Evolutionary conservation across 2,329 filamentous ascomycete species (phyloP).

Genomic region (Diaporthe humulicola): DNA sequence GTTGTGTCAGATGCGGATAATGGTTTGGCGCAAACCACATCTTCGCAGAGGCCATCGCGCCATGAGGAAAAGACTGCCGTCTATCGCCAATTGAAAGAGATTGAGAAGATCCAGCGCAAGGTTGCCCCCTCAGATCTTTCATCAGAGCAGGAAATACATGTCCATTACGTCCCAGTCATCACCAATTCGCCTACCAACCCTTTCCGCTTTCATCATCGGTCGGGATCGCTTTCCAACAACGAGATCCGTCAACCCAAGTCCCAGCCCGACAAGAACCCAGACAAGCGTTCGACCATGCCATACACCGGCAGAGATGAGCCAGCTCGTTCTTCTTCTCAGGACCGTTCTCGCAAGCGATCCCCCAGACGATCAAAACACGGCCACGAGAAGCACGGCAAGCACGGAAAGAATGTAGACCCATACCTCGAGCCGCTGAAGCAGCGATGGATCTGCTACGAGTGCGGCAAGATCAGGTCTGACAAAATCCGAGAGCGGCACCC

Average conservation of each 20-base stretch:
- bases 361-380: constrained; percentile 33
- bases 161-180: constrained; percentile 36
- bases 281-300: constrained; percentile 25
- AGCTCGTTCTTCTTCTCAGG: constrained; percentile 2
- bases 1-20: constrained; percentile 33
- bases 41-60: constrained; percentile 3
- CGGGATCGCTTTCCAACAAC: not conserved
- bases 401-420: constrained; percentile 34
- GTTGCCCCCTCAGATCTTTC: constrained; percentile 30
- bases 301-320: not conserved
- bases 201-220: not conserved
- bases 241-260: constrained; percentile 20
- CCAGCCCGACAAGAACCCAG: not conserved
- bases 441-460: constrained; percentile 57
- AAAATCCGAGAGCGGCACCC: constrained; percentile 54
- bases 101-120: constrained; percentile 33
- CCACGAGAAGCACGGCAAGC: constrained; percentile 36
- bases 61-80: not conserved
- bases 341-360: constrained; percentile 14
- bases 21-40: not conserved
- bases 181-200: constrained; percentile 33
- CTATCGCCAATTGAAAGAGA: constrained; percentile 23
- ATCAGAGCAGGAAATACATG: constrained; percentile 33
- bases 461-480: constrained; percentile 55
- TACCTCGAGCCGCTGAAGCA: constrained; percentile 34